A percentile compares a stretch with the other conserved stretches of the same genome.
Conservation (phyloP, 441 rosid species). For the Rhodomyrtus psidioides region DNA sequence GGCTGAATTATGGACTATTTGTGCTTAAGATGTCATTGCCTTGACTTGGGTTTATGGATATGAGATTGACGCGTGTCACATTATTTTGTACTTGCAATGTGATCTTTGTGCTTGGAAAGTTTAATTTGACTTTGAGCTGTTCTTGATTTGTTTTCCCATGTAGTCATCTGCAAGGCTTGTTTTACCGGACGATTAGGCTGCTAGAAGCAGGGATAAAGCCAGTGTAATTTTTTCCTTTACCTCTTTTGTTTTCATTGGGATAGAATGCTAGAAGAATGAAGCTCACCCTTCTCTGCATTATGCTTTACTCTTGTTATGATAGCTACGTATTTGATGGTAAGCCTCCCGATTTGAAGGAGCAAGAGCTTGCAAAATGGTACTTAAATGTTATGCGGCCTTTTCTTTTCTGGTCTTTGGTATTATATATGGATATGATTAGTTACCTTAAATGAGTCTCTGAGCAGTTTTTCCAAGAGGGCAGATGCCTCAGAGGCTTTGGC, state of each 20-base stretch:
- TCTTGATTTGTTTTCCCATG: background rate
- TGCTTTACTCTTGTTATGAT: background rate
- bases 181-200: constrained; percentile 77
- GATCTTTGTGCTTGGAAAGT: background rate
- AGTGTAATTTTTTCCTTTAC: constrained; percentile 30
- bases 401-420: background rate
- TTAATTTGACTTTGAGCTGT: background rate
- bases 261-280: background rate
- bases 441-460: background rate
- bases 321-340: constrained; percentile 91
- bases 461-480: constrained; percentile 73
- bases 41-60: background rate
- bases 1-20: background rate
- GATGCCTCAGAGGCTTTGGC: constrained; percentile 72
- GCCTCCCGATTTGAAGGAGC: constrained; percentile 86
- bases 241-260: background rate
- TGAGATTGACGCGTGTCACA: too few species aligned
- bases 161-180: constrained; percentile 96
- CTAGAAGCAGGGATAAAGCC: constrained; percentile 96
- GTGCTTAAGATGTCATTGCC: background rate
- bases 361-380: constrained; percentile 89
- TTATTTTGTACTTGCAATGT: background rate
- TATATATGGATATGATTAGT: background rate
- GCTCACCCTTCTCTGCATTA: background rate
- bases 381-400: background rate